Evolutionary conservation across 2,329 filamentous ascomycete genomes (phyloP).

Genomic region (Tolypocladium pustulatum): DNA sequence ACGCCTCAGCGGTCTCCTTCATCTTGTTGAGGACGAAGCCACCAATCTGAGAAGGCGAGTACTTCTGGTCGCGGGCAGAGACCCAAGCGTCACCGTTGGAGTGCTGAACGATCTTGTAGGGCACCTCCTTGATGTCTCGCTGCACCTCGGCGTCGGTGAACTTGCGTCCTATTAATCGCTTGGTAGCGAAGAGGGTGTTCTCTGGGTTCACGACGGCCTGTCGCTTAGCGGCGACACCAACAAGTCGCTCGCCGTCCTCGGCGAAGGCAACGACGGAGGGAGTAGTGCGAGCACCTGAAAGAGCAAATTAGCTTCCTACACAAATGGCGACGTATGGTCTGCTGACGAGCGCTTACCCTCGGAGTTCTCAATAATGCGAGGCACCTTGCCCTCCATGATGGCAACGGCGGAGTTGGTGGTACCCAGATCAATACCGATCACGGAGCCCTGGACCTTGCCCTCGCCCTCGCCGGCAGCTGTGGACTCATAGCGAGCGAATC

Average conservation of each 20-base stretch:
- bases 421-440: slow-evolving; percentile 97
- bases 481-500: slow-evolving; percentile 69
- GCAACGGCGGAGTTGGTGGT: slow-evolving; percentile 98
- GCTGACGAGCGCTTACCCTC: slow-evolving; percentile 51
- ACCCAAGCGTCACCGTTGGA: slow-evolving; percentile 95
- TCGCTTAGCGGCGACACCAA: slow-evolving; percentile 95
- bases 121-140: slow-evolving; percentile 93
- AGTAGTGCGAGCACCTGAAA: slow-evolving; percentile 26
- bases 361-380: slow-evolving; percentile 95
- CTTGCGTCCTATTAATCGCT: slow-evolving; percentile 97
- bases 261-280: slow-evolving; percentile 91
- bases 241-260: slow-evolving; percentile 88
- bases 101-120: slow-evolving; percentile 98
- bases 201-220: slow-evolving; percentile 98
- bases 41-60: slow-evolving; percentile 97
- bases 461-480: slow-evolving; percentile 40
- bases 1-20: slow-evolving; percentile 96
- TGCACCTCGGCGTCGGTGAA: slow-evolving; percentile 90
- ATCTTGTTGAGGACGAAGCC: slow-evolving; percentile 96
- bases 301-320: neutral
- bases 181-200: slow-evolving; percentile 96
- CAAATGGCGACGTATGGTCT: neutral
- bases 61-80: slow-evolving; percentile 83
- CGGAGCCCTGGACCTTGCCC: slow-evolving; percentile 79
- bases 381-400: slow-evolving; percentile 92